Evolutionary conservation across 148 eudicot species (phyloP), one percentile per base, ranked within the genome.

Genomic region (Salicornia ramosissima): DNA sequence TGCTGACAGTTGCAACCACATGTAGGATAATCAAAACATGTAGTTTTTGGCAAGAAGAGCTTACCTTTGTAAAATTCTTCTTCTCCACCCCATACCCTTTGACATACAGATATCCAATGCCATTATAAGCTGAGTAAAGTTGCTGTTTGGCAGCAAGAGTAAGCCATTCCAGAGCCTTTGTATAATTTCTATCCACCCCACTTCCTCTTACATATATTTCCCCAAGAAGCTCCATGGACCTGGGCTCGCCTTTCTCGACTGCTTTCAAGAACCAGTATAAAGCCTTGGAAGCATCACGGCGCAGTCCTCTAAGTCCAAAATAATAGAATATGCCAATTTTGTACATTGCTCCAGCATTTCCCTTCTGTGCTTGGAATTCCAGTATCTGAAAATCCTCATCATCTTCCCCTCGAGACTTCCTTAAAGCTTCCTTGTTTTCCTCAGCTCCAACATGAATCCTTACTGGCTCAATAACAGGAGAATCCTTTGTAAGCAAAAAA

Each of bases 351-450:
- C 56, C 83, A 33, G 88, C 83, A 83, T 88, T 94, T 19, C 98
- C 96, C 80, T 94, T 94, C 64, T 88, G 98, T 63, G 97, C 98
- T 74, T 94, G 98, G 67, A 90, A 94, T 78, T 94, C 98, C 82
- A 86, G 72, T 59, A 94, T 94, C 76, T 88, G 98, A 74, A 94
- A 94, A 80, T 94, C 98, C 74, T 94, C 98, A 76, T 94, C 98
- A 46, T 94, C 96, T 75, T 94, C 98, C 66, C 98, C 98, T 69
- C 88, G 82, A 3, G 90, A 94, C 74, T 87, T 94, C 79, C 98
- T 90, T 46, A 94, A 71, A 33, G 88, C 92, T 60, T 94, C 98
- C 80, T 86, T 90, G 47, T 94, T 94, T 77, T 94, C 98, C 85
- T 89, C 98, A 28, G 90, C 78, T 25, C 98, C 98, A 51, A 61